Evolutionary conservation across 106 monocot species (phyloP).

Genomic region (Agapanthus africanus): DNA sequence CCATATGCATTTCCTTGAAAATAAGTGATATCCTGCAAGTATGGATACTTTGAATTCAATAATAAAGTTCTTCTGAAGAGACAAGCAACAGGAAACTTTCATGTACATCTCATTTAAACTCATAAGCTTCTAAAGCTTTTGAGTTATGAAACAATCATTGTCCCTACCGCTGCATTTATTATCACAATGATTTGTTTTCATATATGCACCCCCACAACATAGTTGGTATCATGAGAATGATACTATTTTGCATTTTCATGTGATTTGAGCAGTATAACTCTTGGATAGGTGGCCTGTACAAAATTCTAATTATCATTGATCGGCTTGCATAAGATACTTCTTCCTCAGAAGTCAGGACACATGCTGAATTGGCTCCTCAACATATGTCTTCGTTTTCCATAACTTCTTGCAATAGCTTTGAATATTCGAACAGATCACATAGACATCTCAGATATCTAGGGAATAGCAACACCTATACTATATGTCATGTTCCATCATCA

Average conservation of each 20-base stretch:
- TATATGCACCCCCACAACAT: background rate
- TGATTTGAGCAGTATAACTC: too few species aligned
- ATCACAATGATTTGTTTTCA: background rate
- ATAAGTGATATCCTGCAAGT: background rate
- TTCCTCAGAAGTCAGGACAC: background rate
- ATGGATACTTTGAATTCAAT: too few species aligned
- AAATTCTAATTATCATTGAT: background rate
- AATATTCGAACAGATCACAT: background rate
- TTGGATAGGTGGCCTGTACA: too few species aligned
- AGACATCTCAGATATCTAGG: too few species aligned
- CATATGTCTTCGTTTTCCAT: background rate
- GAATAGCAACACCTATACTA: background rate
- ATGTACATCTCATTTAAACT: background rate
- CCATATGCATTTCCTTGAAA: background rate
- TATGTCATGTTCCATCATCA: background rate
- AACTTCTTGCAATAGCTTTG: background rate
- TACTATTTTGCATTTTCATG: too few species aligned
- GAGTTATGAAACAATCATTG: background rate
- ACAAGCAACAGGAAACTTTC: background rate
- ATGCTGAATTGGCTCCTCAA: background rate
- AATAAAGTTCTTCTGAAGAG: background rate
- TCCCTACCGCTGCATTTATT: background rate
- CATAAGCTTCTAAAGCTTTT: background rate
- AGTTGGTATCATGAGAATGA: too few species aligned
- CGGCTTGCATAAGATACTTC: background rate